phyloP scores from a whole-genome alignment of 805 yeast species.

The Cyberlindnera japonica region DNA sequence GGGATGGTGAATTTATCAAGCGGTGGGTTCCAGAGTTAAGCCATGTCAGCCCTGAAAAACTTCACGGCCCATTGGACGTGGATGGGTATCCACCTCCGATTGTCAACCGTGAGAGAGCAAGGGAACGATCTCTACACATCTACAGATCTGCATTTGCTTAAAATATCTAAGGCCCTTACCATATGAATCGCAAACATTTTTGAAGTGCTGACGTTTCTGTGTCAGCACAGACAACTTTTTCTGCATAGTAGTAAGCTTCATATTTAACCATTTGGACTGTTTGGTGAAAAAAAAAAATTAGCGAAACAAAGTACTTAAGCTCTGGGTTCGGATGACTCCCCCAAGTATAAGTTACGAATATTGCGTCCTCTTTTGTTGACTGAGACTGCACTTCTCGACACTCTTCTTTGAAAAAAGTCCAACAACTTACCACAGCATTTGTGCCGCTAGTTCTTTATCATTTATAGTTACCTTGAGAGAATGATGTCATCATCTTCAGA shows the following conservation, averaged over 20 bases:
- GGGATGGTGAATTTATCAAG: constrained; percentile 42
- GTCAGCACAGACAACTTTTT: constrained; percentile 9
- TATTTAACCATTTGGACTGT: constrained; percentile 7
- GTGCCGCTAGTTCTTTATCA: constrained; percentile 28
- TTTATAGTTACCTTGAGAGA: constrained; percentile 25
- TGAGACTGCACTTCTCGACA: background rate
- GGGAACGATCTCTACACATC: constrained; percentile 41
- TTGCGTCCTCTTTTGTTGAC: constrained; percentile 7
- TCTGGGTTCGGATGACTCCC: background rate
- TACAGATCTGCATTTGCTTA: constrained; percentile 32
- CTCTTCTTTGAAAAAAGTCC: constrained; percentile 16
- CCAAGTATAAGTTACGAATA: constrained; percentile 1
- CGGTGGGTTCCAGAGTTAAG: constrained; percentile 48
- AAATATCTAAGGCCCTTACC: background rate
- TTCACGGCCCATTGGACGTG: constrained; percentile 25
- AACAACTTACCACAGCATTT: constrained; percentile 20
- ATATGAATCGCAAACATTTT: background rate
- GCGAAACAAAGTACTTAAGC: constrained; percentile 1
- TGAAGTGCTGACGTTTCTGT: background rate
- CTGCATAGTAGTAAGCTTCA: constrained; percentile 4
- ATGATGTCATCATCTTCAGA: constrained; percentile 30
- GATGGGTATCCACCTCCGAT: constrained; percentile 43
- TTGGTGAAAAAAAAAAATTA: constrained; percentile 2
- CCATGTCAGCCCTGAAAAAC: constrained; percentile 19
- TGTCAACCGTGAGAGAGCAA: constrained; percentile 38